Conservation (phyloP, 2,329 filamentous ascomycete genomes). For the Colletotrichum tropicale region DNA sequence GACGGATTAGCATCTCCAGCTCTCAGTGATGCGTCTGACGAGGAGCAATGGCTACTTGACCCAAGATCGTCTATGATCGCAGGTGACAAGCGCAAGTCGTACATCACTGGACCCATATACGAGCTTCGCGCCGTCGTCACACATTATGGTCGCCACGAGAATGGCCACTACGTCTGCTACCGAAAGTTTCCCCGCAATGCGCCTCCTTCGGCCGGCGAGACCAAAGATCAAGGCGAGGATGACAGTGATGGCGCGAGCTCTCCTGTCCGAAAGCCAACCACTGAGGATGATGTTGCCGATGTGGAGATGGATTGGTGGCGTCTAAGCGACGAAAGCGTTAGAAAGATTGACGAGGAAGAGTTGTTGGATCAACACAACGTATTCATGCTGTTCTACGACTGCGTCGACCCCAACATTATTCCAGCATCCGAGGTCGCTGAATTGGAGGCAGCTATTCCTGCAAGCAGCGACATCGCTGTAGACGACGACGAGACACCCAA, state of each 20-base stretch:
- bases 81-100: conserved; percentile 53
- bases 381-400: conserved; percentile 98
- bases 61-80: conserved; percentile 77
- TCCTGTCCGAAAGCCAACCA: conserved; percentile 20
- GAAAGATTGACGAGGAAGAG: conserved; percentile 71
- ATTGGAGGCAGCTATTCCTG: neutral
- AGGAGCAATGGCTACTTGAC: conserved; percentile 74
- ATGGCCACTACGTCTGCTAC: conserved; percentile 95
- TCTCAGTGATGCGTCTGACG: conserved; percentile 18
- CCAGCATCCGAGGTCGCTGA: conserved; percentile 33
- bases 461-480: neutral
- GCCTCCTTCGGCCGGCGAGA: conserved; percentile 21
- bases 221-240: conserved; percentile 29
- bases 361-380: conserved; percentile 81
- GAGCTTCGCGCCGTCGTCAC: conserved; percentile 84
- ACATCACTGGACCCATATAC: conserved; percentile 67
- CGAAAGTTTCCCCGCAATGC: conserved; percentile 64
- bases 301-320: conserved; percentile 77
- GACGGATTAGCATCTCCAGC: neutral
- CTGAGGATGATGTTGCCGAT: conserved; percentile 22
- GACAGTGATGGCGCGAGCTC: conserved; percentile 21
- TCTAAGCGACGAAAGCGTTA: conserved; percentile 88
- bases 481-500: conserved; percentile 13
- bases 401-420: conserved; percentile 59
- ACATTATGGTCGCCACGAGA: conserved; percentile 90